phyloP scores from a whole-genome alignment of 768 basidiomycete species.

The Gautieria morchelliformis region DNA sequence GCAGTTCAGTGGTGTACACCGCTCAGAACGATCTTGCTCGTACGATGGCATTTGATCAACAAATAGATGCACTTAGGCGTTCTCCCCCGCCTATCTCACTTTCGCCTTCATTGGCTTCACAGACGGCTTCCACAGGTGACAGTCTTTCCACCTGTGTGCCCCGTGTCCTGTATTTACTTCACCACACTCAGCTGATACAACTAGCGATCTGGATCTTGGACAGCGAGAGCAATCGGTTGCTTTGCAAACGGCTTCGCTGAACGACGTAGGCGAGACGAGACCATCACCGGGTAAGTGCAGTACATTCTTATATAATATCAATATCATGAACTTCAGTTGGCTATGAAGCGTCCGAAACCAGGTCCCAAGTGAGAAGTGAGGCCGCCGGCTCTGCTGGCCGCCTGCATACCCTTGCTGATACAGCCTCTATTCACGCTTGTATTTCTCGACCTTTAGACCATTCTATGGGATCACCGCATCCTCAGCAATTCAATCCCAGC shows the following conservation, averaged over 20 bases:
- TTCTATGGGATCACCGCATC: not conserved
- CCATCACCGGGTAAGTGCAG: not conserved
- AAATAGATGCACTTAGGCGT: constrained; percentile 2
- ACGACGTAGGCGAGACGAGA: not conserved
- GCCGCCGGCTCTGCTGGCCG: not conserved
- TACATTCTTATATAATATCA: not conserved
- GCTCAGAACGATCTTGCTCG: constrained; percentile 5
- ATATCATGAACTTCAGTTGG: not conserved
- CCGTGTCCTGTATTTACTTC: too few species aligned
- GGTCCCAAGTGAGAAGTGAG: not conserved
- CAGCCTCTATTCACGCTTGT: not conserved
- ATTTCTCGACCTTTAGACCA: not conserved
- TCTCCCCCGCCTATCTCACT: not conserved
- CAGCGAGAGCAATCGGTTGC: too few species aligned
- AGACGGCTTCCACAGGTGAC: too few species aligned
- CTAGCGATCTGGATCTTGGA: too few species aligned
- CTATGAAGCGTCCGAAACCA: not conserved
- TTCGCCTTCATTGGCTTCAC: not conserved
- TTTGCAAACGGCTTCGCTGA: not conserved
- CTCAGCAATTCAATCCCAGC: not conserved
- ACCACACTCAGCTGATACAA: too few species aligned
- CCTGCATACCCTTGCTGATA: not conserved
- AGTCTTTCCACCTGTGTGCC: too few species aligned
- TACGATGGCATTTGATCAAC: constrained; percentile 8
- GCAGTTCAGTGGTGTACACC: not conserved